These are phyloP conservation scores for Cenococcum geophilum DNA, from an alignment of 495 filamentous ascomycete genomes.

Conservation along the genomic window DNA sequence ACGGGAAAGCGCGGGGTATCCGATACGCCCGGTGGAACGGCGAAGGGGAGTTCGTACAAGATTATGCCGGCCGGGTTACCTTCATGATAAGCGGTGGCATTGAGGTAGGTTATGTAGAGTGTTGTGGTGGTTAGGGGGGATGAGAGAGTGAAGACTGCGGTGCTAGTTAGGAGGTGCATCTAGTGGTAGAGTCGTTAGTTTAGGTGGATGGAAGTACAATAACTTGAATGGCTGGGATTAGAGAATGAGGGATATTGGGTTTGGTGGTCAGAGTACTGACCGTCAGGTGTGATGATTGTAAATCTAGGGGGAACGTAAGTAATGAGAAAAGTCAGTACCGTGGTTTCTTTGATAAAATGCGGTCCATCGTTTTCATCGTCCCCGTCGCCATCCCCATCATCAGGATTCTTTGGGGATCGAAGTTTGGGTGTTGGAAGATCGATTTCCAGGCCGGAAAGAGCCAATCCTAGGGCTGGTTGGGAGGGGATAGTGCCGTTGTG, in stretches of 20 bases:
- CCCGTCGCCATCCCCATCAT: conserved; percentile 40
- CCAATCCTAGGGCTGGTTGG: conserved; percentile 63
- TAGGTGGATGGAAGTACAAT: too few relatives aligned
- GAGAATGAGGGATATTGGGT: background rate
- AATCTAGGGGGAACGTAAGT: background rate
- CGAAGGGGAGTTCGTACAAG: conserved; percentile 63
- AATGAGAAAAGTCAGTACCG: conserved; percentile 44
- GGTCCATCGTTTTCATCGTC: conserved; percentile 40
- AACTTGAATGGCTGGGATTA: background rate
- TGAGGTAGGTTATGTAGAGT: conserved; percentile 66
- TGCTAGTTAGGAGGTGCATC: conserved; percentile 79
- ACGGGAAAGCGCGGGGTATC: conserved; percentile 74
- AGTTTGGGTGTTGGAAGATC: conserved; percentile 65
- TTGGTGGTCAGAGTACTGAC: too few relatives aligned
- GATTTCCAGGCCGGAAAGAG: conserved; percentile 61
- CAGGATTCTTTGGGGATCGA: conserved; percentile 46
- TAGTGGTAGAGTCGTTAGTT: conserved; percentile 21
- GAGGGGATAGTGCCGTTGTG: conserved; percentile 66
- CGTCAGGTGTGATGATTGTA: background rate
- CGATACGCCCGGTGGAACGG: conserved; percentile 66
- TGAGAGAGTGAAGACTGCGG: conserved; percentile 73
- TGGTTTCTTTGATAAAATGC: conserved; percentile 78
- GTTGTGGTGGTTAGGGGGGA: conserved; percentile 69
- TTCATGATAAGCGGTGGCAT: conserved; percentile 81
- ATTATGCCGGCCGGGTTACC: conserved; percentile 72